Percentiles rank a stretch among this genome's conserved stretches.
Evolutionary conservation across 2,329 filamentous ascomycete species (phyloP).

Genomic region (Tolypocladium inflatum): DNA sequence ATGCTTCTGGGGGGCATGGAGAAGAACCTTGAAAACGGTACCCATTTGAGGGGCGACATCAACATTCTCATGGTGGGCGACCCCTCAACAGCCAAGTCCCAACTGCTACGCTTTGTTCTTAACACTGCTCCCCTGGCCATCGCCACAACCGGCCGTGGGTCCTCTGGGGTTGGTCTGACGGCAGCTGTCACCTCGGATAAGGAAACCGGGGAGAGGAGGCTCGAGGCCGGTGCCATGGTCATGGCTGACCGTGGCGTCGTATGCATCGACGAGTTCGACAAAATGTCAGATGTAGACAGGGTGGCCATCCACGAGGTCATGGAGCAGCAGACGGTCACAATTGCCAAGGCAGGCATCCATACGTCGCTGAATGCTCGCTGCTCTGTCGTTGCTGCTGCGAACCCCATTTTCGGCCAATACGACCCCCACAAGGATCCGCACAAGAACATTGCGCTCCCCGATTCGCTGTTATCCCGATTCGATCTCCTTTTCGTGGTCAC

Average conservation of each 20-base stretch:
- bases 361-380: constrained; percentile 94
- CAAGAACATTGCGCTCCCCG: constrained; percentile 94
- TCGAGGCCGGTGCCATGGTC: constrained; percentile 98
- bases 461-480: constrained; percentile 95
- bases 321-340: constrained; percentile 99
- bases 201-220: constrained; percentile 86
- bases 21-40: constrained; percentile 97
- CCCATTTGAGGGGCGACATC: constrained; percentile 95
- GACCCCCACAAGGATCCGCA: constrained; percentile 98
- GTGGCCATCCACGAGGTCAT: constrained; percentile 99
- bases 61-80: constrained; percentile 99
- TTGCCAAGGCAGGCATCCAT: constrained; percentile 96
- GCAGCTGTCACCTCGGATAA: constrained; percentile 95
- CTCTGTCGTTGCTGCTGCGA: constrained; percentile 91
- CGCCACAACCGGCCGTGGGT: constrained; percentile 91
- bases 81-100: constrained; percentile 97
- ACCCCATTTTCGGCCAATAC: constrained; percentile 97
- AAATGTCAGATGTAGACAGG: constrained; percentile 97
- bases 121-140: constrained; percentile 96
- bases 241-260: constrained; percentile 94
- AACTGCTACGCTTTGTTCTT: constrained; percentile 88
- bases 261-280: constrained; percentile 98
- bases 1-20: constrained; percentile 95
- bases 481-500: constrained; percentile 96
- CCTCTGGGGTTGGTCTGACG: constrained; percentile 94